Conservation (phyloP, 2,329 filamentous ascomycete species). For the Apiospora hydei region DNA sequence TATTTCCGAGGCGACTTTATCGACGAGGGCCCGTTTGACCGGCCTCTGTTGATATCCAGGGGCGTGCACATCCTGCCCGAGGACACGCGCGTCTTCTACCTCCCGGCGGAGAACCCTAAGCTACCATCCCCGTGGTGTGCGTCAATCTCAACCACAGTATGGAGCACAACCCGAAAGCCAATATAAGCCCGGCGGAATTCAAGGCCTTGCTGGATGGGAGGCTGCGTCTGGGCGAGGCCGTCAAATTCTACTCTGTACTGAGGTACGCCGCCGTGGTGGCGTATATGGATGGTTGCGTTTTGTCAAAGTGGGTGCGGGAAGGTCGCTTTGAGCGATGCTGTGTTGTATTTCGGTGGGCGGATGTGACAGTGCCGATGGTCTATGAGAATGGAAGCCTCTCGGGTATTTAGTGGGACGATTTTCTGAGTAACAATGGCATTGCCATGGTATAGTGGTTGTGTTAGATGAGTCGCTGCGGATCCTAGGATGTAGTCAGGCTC, state of each 20-base stretch:
- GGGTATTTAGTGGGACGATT: neutral
- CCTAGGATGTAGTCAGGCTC: neutral
- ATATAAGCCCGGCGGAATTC: neutral
- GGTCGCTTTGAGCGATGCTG: neutral
- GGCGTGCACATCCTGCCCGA: neutral
- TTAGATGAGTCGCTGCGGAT: neutral
- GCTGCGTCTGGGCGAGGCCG: fast-evolving
- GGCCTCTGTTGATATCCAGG: neutral
- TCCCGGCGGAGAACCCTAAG: neutral
- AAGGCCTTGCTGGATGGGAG: neutral
- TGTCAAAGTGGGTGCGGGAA: neutral
- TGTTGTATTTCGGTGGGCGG: neutral
- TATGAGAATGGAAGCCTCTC: neutral
- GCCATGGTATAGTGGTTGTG: neutral
- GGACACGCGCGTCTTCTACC: constrained; percentile 20
- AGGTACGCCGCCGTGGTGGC: neutral
- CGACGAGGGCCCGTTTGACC: constrained; percentile 10
- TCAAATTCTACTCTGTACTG: neutral
- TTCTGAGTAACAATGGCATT: neutral
- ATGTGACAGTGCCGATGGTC: neutral
- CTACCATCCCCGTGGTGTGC: neutral
- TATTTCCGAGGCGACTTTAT: constrained; percentile 17
- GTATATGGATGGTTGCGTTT: neutral
- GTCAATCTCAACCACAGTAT: neutral
- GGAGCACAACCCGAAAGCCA: neutral